These are phyloP conservation scores for Elsinoe arachidis DNA, from an alignment of 2,329 filamentous ascomycete species.

Conservation along the genomic window DNA sequence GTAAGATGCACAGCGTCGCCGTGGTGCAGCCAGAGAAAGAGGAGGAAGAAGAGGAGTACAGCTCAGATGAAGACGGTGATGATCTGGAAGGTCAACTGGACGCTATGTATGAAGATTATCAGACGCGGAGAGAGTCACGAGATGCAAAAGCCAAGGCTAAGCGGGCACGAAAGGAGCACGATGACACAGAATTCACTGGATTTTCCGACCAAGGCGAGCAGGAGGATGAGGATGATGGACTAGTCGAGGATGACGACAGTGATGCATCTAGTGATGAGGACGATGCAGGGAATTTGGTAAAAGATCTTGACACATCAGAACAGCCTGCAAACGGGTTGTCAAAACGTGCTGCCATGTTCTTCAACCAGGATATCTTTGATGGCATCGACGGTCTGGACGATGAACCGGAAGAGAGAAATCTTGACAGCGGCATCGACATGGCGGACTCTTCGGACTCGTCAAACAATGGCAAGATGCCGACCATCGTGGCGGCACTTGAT, in stretches of 20 bases:
- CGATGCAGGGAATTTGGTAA: conserved; percentile 44
- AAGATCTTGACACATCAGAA: conserved; percentile 50
- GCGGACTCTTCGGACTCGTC: conserved; percentile 21
- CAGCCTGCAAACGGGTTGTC: conserved; percentile 57
- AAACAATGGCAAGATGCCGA: conserved; percentile 18
- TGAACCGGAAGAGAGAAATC: conserved; percentile 34
- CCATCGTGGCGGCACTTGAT: conserved; percentile 27
- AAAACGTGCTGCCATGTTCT: conserved; percentile 78
- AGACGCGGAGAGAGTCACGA: conserved; percentile 64
- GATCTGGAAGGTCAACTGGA: conserved; percentile 78
- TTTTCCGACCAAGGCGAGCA: conserved; percentile 61
- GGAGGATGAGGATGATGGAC: conserved; percentile 41
- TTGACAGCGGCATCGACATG: conserved; percentile 36
- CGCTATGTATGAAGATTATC: conserved; percentile 76
- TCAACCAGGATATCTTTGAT: conserved; percentile 90
- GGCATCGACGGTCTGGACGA: conserved; percentile 61
- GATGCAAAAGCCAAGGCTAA: conserved; percentile 90
- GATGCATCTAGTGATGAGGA: conserved; percentile 49
- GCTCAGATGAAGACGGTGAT: conserved; percentile 68
- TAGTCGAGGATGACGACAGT: conserved; percentile 52
- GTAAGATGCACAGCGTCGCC: conserved; percentile 65
- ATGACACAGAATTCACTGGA: conserved; percentile 87
- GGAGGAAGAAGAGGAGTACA: conserved; percentile 45
- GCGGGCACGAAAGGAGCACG: conserved; percentile 69
- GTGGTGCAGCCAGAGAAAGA: conserved; percentile 38